Conservation (phyloP, 306 rosid genomes). For the Castanospermum australe region DNA sequence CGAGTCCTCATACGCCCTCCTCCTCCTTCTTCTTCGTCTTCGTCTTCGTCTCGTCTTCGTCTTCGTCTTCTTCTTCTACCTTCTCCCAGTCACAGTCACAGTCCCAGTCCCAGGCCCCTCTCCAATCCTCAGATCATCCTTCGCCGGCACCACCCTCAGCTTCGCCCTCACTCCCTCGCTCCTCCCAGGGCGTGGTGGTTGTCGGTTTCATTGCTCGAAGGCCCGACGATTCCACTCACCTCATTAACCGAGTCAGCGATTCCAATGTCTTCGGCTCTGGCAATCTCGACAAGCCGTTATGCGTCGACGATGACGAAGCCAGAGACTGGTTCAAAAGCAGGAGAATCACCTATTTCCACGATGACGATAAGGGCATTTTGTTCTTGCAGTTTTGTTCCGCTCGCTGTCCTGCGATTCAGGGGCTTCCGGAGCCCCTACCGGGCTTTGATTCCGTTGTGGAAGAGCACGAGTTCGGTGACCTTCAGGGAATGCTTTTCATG, state of each 20-base stretch:
- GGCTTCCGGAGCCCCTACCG: slow-evolving; percentile 30
- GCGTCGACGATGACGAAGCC: slow-evolving; percentile 53
- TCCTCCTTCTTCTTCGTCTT: slow-evolving; percentile 28
- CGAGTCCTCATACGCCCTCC: slow-evolving; percentile 79
- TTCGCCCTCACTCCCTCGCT: slow-evolving; percentile 33
- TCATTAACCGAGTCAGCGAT: slow-evolving; percentile 78
- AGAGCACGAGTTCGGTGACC: slow-evolving; percentile 72
- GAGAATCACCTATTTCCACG: slow-evolving; percentile 65
- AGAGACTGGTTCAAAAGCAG: slow-evolving; percentile 67
- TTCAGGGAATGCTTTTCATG: slow-evolving; percentile 89
- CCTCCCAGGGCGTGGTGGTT: slow-evolving; percentile 69
- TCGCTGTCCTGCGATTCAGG: slow-evolving; percentile 28
- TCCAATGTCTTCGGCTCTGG: slow-evolving; percentile 82
- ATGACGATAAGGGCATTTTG: slow-evolving; percentile 65
- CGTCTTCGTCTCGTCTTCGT: slow-evolving; percentile 29
- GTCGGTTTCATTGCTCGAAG: slow-evolving; percentile 74
- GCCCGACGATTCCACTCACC: slow-evolving; percentile 55
- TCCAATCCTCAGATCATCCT: slow-evolving; percentile 37
- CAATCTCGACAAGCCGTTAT: slow-evolving; percentile 44
- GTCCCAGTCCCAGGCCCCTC: slow-evolving; percentile 27
- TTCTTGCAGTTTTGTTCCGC: slow-evolving; percentile 56
- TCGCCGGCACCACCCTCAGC: not conserved
- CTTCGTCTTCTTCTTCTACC: no score
- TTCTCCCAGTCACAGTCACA: slow-evolving; percentile 37
- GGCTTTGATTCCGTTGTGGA: slow-evolving; percentile 58